phyloP scores from a whole-genome alignment of 345 rosid species.

The Moricandia arvensis region DNA sequence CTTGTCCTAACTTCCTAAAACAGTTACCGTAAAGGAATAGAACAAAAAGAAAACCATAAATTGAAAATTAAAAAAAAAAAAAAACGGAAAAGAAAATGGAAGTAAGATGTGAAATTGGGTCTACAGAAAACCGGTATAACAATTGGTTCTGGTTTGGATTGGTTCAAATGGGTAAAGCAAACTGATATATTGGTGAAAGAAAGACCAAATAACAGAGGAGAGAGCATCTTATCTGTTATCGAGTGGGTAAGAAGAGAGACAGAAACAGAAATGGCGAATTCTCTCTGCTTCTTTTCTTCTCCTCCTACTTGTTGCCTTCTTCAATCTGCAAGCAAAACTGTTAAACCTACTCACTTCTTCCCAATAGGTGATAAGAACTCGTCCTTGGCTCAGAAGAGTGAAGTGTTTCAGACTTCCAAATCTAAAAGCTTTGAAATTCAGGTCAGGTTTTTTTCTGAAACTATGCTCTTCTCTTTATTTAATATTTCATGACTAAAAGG shows the following conservation, averaged over 20 bases:
- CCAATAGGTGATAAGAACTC: slow-evolving; percentile 8
- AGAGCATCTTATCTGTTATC: slow-evolving; percentile 33
- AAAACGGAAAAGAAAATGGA: neutral
- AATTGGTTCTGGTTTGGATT: slow-evolving; percentile 6
- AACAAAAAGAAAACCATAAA: too few species aligned
- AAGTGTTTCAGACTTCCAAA: slow-evolving; percentile 47
- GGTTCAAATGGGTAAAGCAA: neutral
- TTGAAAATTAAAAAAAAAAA: too few species aligned
- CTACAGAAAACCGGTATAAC: neutral
- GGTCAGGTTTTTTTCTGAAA: slow-evolving; percentile 29
- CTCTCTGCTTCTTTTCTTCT: slow-evolving; percentile 28
- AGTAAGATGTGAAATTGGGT: neutral
- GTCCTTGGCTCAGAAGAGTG: slow-evolving; percentile 30
- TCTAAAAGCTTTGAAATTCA: slow-evolving; percentile 55
- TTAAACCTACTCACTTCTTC: slow-evolving; percentile 26
- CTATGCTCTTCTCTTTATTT: neutral
- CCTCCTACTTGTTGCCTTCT: slow-evolving; percentile 26
- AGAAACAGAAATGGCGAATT: slow-evolving; percentile 33
- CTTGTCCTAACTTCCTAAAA: too few species aligned
- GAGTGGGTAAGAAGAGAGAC: slow-evolving; percentile 26
- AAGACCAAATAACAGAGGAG: neutral
- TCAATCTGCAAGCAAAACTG: slow-evolving; percentile 6
- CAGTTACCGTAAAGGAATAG: too few species aligned
- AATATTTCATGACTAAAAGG: neutral
- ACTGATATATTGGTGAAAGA: slow-evolving; percentile 20